These are phyloP conservation scores for Alternaria longipes DNA, from an alignment of 2,329 filamentous ascomycete species.

Conservation along the genomic window DNA sequence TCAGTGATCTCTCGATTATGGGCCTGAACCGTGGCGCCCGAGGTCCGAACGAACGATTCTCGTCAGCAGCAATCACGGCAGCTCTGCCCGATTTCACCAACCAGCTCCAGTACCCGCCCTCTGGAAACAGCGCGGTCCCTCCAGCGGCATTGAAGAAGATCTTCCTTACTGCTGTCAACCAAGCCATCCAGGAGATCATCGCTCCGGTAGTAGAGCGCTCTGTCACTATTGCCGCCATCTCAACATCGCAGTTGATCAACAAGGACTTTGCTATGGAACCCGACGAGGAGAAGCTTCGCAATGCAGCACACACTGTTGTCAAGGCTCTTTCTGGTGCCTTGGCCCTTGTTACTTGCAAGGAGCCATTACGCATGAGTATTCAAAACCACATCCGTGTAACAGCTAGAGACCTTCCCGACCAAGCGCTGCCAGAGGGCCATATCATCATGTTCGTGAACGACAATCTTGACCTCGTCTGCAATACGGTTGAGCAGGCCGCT, in stretches of 20 bases:
- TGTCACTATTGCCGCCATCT: slow-evolving; percentile 96
- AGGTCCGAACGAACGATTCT: slow-evolving; percentile 75
- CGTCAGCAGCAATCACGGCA: slow-evolving; percentile 78
- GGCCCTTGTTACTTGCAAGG: slow-evolving; percentile 97
- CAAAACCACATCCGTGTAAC: slow-evolving; percentile 96
- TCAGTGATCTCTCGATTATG: slow-evolving; percentile 75
- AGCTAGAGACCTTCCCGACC: slow-evolving; percentile 69
- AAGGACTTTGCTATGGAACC: slow-evolving; percentile 96
- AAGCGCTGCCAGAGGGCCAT: slow-evolving; percentile 88
- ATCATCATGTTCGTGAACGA: slow-evolving; percentile 99
- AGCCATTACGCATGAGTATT: slow-evolving; percentile 94
- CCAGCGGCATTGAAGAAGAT: slow-evolving; percentile 73
- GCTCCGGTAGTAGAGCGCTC: slow-evolving; percentile 96
- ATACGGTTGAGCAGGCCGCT: slow-evolving; percentile 93
- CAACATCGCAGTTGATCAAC: slow-evolving; percentile 91
- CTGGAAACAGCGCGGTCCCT: slow-evolving; percentile 75
- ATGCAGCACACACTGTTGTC: slow-evolving; percentile 90
- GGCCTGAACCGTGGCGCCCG: slow-evolving; percentile 69
- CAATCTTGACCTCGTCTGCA: slow-evolving; percentile 92
- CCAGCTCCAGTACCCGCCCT: slow-evolving; percentile 77
- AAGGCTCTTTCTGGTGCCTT: slow-evolving; percentile 93
- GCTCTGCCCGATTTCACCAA: slow-evolving; percentile 85
- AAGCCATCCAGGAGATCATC: slow-evolving; percentile 94
- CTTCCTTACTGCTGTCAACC: slow-evolving; percentile 84
- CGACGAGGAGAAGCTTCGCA: slow-evolving; percentile 85